Evolutionary conservation across 768 basidiomycete species (phyloP), one percentile per base, ranked within the genome.

Genomic region (Tulasnella sp.): DNA sequence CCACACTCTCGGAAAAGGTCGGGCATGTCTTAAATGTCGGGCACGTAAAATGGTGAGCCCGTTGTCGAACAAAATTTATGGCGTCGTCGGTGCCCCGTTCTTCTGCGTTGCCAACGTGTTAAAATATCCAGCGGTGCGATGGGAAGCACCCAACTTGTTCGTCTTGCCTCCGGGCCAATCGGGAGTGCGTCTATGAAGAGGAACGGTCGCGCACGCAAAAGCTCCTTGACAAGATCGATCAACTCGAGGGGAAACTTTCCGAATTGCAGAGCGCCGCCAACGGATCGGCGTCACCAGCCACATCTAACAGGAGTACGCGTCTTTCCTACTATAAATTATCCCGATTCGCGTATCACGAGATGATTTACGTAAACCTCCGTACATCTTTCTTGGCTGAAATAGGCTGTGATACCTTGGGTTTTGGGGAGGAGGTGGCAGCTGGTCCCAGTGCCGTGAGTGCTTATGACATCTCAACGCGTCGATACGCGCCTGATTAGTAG

Each of bases 1-100:
- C 25, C 45, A 74, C 45, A 74, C 75, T 19, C 42, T 76, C 31
- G 75, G 75, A 25, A 76, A 76, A 76, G 75, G 75, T 49, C 75
- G 75, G 29, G 75, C 75, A 29, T 76, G 75, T 67, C 38, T 76
- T 9, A 76, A 76, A 38, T 76, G 75, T 45, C 37, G 75, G 40
- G 67, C 75, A 31, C 34, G 75, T 25, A 76, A 76, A 36, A 76
- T 76, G 75, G 75, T 76, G 40, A 68, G 67, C 34, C 45, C 49
- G 17, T n/a, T 45, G 71, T 72, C n/a, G 39, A 42, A 54, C 6
- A 6, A 64, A 64, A 25, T 64, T 64, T 64, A 64, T 31, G 4
- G 58, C 31, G 58, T 64, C 58, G 58, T 17, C 6, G 31, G 58
- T 64, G 58, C 58, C 58, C 58, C 25, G n/a, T n/a, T 64, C 58